Conservation (phyloP, 2,329 filamentous ascomycete genomes). For the Microcera coccophila region DNA sequence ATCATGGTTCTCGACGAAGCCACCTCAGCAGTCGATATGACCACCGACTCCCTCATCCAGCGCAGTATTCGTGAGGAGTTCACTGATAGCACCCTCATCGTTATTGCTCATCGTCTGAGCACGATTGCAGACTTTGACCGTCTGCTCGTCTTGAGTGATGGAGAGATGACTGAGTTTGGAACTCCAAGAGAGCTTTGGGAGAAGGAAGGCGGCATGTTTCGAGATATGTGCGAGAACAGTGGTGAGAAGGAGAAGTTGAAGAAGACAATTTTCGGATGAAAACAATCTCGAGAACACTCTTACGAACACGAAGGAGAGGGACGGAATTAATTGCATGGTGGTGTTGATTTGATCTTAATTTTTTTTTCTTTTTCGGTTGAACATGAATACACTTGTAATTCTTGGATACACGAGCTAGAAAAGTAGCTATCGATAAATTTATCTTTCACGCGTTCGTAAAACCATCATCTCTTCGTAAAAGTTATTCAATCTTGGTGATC, state of each 20-base stretch:
- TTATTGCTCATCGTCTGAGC: slow-evolving; percentile 72
- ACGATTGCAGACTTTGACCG: slow-evolving; percentile 75
- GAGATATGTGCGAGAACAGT: slow-evolving; percentile 60
- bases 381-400: no score
- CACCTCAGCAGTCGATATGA: slow-evolving; percentile 74
- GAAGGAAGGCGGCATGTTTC: slow-evolving; percentile 51
- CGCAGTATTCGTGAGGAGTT: slow-evolving; percentile 70
- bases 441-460: no score
- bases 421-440: no score
- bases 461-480: background rate
- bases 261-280: slow-evolving; percentile 39
- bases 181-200: slow-evolving; percentile 59
- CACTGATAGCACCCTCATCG: slow-evolving; percentile 62
- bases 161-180: slow-evolving; percentile 64
- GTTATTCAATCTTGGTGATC: background rate
- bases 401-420: no score
- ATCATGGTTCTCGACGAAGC: slow-evolving; percentile 80
- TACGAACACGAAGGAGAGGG: background rate
- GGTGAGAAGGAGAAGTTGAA: slow-evolving; percentile 54
- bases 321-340: background rate
- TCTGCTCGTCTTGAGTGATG: slow-evolving; percentile 67
- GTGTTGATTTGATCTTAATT: background rate
- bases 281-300: no score
- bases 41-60: slow-evolving; percentile 70
- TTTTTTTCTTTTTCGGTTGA: background rate